Conservation (phyloP, 2,329 filamentous ascomycete species). For the Alternaria sp. region DNA sequence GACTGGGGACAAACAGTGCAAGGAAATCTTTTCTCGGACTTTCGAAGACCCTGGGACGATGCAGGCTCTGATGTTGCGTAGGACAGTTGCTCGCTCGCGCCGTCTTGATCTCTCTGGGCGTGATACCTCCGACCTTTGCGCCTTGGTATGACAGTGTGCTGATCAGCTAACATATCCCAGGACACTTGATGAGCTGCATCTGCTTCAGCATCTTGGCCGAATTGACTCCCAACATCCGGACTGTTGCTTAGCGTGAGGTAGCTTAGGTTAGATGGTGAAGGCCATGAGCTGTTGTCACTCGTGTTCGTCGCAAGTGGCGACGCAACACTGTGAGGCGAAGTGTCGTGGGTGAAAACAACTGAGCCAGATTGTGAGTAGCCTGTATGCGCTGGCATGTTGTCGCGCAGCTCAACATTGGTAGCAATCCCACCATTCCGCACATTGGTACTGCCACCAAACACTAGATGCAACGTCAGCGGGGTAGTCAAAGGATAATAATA, state of each 20-base stretch:
- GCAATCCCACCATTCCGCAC: fast-evolving
- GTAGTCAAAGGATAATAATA: not conserved
- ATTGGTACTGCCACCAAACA: fast-evolving
- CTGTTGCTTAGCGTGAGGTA: too few relatives aligned
- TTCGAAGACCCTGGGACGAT: too few relatives aligned
- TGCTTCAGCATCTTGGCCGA: too few relatives aligned
- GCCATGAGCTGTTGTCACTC: not conserved
- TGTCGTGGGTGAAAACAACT: too few relatives aligned
- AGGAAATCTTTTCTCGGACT: too few relatives aligned
- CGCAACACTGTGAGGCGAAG: not conserved
- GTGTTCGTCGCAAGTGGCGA: not conserved
- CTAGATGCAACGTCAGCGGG: not conserved
- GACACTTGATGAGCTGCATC: too few relatives aligned
- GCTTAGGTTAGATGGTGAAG: not conserved
- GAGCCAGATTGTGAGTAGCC: not conserved
- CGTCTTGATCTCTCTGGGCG: not conserved
- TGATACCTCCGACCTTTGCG: not conserved
- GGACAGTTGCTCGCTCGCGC: not conserved
- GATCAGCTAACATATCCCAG: too few relatives aligned
- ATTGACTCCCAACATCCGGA: too few relatives aligned
- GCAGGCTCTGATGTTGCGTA: too few relatives aligned
- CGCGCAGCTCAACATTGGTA: too few relatives aligned
- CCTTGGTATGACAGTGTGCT: too few relatives aligned
- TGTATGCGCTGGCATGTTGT: too few relatives aligned
- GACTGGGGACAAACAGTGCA: conserved; percentile 16